phyloP scores from a whole-genome alignment of 2,329 filamentous ascomycete genomes.

The Stromatinia cepivora region DNA sequence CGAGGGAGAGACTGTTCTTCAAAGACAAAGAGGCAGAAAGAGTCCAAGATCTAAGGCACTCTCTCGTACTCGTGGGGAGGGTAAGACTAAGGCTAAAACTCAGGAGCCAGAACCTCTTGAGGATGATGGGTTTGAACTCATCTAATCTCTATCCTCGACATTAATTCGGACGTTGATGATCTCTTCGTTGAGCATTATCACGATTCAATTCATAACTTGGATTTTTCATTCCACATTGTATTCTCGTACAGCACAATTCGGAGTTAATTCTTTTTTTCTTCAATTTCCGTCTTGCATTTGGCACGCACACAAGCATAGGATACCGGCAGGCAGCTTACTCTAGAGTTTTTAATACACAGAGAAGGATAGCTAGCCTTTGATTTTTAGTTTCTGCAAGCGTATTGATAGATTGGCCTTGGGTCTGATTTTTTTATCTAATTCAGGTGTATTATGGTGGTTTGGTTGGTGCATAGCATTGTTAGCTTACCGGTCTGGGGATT shows the following conservation, averaged over 20 bases:
- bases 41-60: slow-evolving; percentile 36
- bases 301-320: slow-evolving; percentile 8
- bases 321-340: slow-evolving; percentile 22
- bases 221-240: background rate
- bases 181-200: background rate
- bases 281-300: slow-evolving; percentile 2
- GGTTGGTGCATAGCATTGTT: slow-evolving; percentile 13
- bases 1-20: slow-evolving; percentile 37
- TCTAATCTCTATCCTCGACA: slow-evolving; percentile 29
- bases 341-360: slow-evolving; percentile 9
- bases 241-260: slow-evolving; percentile 4
- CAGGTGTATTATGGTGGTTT: slow-evolving; percentile 16
- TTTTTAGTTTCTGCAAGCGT: slow-evolving; percentile 11
- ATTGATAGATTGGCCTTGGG: slow-evolving; percentile 6
- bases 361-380: slow-evolving; percentile 24
- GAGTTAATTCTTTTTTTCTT: background rate
- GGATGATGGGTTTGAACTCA: slow-evolving; percentile 41
- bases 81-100: slow-evolving; percentile 14
- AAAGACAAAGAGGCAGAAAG: slow-evolving; percentile 34
- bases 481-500: slow-evolving; percentile 22
- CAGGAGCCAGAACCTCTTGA: slow-evolving; percentile 31
- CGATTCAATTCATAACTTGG: background rate
- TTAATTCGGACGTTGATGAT: background rate
- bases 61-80: slow-evolving; percentile 6
- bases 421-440: background rate